These are phyloP conservation scores for Myrica gale DNA, from an alignment of 306 rosid species.

Conservation along the genomic window DNA sequence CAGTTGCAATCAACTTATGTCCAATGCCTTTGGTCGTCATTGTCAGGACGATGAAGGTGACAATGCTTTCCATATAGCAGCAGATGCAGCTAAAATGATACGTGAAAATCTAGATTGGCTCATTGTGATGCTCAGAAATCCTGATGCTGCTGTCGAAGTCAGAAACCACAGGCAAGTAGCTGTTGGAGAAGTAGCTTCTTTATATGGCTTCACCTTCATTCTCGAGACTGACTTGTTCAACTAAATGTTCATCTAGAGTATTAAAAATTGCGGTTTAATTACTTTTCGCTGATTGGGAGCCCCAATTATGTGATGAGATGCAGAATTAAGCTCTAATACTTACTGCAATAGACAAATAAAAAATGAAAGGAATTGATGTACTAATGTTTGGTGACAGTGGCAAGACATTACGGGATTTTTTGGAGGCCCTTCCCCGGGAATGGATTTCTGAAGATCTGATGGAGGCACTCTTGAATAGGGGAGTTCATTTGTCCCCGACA, in stretches of 20 bases:
- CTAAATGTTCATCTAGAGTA: background rate
- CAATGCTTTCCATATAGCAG: constrained; percentile 94
- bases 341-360: constrained; percentile 4
- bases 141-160: constrained; percentile 83
- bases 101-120: constrained; percentile 98
- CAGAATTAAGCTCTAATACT: constrained; percentile 9
- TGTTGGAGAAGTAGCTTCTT: constrained; percentile 3
- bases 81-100: constrained; percentile 91
- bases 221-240: constrained; percentile 15
- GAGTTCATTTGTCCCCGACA: constrained; percentile 77
- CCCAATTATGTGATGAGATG: constrained; percentile 14
- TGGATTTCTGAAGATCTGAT: constrained; percentile 94
- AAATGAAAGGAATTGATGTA: background rate
- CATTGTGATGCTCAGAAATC: constrained; percentile 74
- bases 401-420: constrained; percentile 78
- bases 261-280: constrained; percentile 10
- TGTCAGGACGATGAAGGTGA: constrained; percentile 94
- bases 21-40: constrained; percentile 16
- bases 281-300: constrained; percentile 9
- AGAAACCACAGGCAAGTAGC: constrained; percentile 86
- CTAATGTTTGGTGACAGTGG: constrained; percentile 63
- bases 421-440: constrained; percentile 92
- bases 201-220: constrained; percentile 16
- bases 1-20: constrained; percentile 22
- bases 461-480: constrained; percentile 75